A percentile compares a stretch with the other conserved stretches of the same genome.
phyloP scores from a whole-genome alignment of 352 stramenopile species.

The Aphanomyces invadans region DNA sequence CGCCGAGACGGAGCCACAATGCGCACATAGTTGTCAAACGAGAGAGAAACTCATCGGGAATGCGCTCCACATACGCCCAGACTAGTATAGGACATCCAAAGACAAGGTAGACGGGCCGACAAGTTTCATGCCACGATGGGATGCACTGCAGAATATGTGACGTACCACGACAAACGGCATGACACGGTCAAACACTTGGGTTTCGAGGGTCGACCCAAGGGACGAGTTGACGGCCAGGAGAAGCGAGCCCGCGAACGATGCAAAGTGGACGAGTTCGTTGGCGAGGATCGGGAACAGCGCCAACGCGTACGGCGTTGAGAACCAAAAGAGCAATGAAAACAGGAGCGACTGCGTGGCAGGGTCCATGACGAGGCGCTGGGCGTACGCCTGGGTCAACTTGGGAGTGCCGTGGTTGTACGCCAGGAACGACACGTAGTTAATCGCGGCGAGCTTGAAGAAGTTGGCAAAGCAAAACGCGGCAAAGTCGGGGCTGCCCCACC shows the following conservation, averaged over 20 bases:
- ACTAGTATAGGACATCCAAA: too few species aligned
- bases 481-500: slow-evolving; percentile 23
- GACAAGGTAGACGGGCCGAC: too few species aligned
- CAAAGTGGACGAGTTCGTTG: slow-evolving; percentile 71
- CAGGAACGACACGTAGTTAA: slow-evolving; percentile 76
- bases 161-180: slow-evolving; percentile 41
- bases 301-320: slow-evolving; percentile 63
- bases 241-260: slow-evolving; percentile 49
- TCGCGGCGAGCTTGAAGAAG: slow-evolving; percentile 77
- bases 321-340: slow-evolving; percentile 81
- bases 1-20: too few species aligned
- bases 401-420: slow-evolving; percentile 70
- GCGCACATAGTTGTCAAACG: too few species aligned
- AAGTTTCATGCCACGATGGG: too few species aligned
- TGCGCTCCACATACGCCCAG: too few species aligned
- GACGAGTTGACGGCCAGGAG: slow-evolving; percentile 45
- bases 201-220: slow-evolving; percentile 40
- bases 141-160: too few species aligned
- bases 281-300: slow-evolving; percentile 72
- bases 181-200: slow-evolving; percentile 47
- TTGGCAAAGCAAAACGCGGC: slow-evolving; percentile 42
- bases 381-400: slow-evolving; percentile 62
- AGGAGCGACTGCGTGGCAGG: slow-evolving; percentile 75
- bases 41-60: too few species aligned
- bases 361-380: slow-evolving; percentile 74